A percentile compares a stretch with the other conserved stretches of the same genome.
Evolutionary conservation across 1,284 basidiomycete genomes (phyloP).

Genomic region (Sphaerobolus stellatus): DNA sequence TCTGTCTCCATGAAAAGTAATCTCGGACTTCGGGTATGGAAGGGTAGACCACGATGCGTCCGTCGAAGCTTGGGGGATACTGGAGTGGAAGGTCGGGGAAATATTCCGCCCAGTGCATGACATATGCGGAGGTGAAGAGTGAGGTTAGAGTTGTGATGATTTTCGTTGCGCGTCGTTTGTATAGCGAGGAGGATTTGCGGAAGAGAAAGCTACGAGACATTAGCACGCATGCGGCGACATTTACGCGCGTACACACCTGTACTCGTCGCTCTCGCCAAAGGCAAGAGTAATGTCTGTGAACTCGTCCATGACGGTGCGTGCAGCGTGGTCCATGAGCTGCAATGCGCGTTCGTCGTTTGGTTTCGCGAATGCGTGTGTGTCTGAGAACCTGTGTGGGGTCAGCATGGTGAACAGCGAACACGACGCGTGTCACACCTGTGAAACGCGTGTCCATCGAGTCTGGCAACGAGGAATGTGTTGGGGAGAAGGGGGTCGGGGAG

Average conservation of each 20-base stretch:
- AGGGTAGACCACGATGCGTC: slow-evolving; percentile 86
- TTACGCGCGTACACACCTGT: slow-evolving; percentile 58
- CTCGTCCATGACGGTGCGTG: slow-evolving; percentile 77
- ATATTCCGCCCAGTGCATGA: slow-evolving; percentile 81
- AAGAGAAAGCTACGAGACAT: slow-evolving; percentile 73
- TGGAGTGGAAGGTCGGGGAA: slow-evolving; percentile 71
- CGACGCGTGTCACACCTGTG: slow-evolving; percentile 65
- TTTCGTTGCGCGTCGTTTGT: slow-evolving; percentile 86
- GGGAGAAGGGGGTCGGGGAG: slow-evolving; percentile 85
- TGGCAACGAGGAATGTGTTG: slow-evolving; percentile 81
- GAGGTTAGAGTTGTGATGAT: slow-evolving; percentile 89
- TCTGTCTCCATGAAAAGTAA: slow-evolving; percentile 95
- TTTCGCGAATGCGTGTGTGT: slow-evolving; percentile 80
- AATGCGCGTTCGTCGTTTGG: slow-evolving; percentile 91
- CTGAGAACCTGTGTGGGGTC: slow-evolving; percentile 69
- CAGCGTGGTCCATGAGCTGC: slow-evolving; percentile 90
- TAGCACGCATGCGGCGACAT: not conserved
- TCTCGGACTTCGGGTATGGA: slow-evolving; percentile 72
- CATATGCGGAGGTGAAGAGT: slow-evolving; percentile 90
- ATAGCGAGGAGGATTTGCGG: slow-evolving; percentile 70
- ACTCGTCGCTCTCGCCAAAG: slow-evolving; percentile 98
- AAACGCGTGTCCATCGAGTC: slow-evolving; percentile 93
- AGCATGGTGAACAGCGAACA: slow-evolving; percentile 9
- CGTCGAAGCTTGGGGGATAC: slow-evolving; percentile 92
- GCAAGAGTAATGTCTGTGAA: slow-evolving; percentile 81